These are phyloP conservation scores for Asclepias syriaca DNA, from an alignment of 257 asterid species.

Conservation along the genomic window DNA sequence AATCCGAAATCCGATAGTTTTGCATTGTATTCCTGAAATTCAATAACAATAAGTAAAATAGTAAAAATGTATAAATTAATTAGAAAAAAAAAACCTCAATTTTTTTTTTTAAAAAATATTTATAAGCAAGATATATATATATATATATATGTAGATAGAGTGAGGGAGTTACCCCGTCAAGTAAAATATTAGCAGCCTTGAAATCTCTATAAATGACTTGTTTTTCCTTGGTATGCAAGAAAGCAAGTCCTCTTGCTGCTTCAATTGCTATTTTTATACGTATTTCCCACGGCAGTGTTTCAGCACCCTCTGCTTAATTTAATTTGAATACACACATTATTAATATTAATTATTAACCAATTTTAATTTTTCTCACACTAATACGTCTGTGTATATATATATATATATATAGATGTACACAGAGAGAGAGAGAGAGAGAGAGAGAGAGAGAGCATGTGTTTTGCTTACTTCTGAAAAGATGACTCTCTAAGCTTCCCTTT, in stretches of 20 bases:
- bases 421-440: neutral
- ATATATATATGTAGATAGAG: too few species aligned
- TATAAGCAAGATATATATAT: too few species aligned
- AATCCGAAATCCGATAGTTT: slow-evolving; percentile 91
- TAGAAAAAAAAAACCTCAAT: too few species aligned
- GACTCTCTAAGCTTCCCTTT: slow-evolving; percentile 79
- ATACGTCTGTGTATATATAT: neutral
- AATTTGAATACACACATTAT: neutral
- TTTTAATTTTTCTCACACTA: too few species aligned
- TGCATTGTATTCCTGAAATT: slow-evolving; percentile 46
- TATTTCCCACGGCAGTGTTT: slow-evolving; percentile 66
- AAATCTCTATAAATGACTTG: slow-evolving; percentile 77
- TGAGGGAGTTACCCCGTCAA: slow-evolving; percentile 41
- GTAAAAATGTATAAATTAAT: too few species aligned
- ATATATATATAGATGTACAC: neutral
- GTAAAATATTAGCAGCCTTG: slow-evolving; percentile 70
- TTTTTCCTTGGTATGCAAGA: slow-evolving; percentile 60
- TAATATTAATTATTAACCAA: neutral
- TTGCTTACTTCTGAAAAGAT: slow-evolving; percentile 75
- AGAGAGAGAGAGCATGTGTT: neutral
- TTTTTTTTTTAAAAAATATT: too few species aligned
- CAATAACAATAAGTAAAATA: too few species aligned
- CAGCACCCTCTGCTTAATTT: slow-evolving; percentile 40
- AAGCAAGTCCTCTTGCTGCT: slow-evolving; percentile 71
- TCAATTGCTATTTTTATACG: slow-evolving; percentile 69